Base-by-base conservation (phyloP, 495 filamentous ascomycete species). In the Daldinia concentrica region DNA sequence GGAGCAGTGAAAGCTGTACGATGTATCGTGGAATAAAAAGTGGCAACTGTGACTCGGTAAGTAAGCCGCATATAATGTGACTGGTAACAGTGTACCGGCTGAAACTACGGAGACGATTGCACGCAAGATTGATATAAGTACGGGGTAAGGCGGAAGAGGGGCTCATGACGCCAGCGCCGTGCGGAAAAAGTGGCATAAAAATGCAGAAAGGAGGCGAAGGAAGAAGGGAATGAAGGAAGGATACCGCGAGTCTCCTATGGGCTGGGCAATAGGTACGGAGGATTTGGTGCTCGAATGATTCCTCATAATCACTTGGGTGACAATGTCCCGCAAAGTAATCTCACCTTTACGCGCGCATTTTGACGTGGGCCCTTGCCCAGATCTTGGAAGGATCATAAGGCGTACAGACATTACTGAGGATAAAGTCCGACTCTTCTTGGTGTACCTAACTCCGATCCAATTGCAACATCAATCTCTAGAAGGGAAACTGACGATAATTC, bases 21-120 rank as follows among this genome's bases (percentile, higher is more conserved):
- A 29, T 41, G 29, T 27, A 24, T 43, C 24, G 50, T 32, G 24
- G 50, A 56, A 9, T 41, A 12, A 24, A 37, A 9, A 45, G 14
- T 60, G 48, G 17, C 36, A 62, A 62, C 45, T 55, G 51, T 19
- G 27, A 62, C 34, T 39, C 17, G 22, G 50, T 26, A 36, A 62
- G 62, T 71, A 71, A 62, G 62, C 68, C 22, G 32, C 62, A 65
- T 60, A 62, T 48, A 34, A 11, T 22, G 22, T 26, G n/a, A 26
- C 29, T 39, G 14, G 57, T 27, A 19, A 57, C 15, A 6, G 24
- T 17, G 22, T 50, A 41, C 32, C 45, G 15, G 12, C 43, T 24
- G 54, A 30, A 43, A 39, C 43, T 32, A 37, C 55, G 50, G 29
- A 41, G 19, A 62, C 61, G 27, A 55, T 61, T 50, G 55, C 34